phyloP scores from a whole-genome alignment of 2,329 filamentous ascomycete genomes.

The Cladorrhinum sp. region DNA sequence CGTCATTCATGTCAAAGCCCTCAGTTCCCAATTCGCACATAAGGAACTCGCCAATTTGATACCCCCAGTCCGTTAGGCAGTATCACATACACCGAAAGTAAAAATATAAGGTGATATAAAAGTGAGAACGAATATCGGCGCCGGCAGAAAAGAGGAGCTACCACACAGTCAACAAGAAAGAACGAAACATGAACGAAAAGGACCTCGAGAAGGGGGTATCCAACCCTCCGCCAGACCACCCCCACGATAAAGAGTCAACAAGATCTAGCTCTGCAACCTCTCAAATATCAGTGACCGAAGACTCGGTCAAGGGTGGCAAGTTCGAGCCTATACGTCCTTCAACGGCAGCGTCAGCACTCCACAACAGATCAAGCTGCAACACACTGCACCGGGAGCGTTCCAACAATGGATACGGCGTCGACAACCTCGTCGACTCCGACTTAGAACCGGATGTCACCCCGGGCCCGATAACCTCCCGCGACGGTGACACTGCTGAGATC shows the following conservation, averaged over 20 bases:
- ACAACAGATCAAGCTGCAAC: slow-evolving; percentile 15
- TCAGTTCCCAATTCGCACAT: too few relatives aligned
- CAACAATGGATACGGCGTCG: slow-evolving; percentile 45
- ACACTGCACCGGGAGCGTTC: slow-evolving; percentile 36
- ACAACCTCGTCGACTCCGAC: slow-evolving; percentile 29
- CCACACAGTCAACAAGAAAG: neutral
- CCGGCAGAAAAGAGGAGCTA: neutral
- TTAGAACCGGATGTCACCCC: neutral
- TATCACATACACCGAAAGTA: too few relatives aligned
- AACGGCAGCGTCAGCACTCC: slow-evolving; percentile 8
- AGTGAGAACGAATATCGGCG: too few relatives aligned
- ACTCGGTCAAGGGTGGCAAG: neutral
- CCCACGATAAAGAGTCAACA: neutral
- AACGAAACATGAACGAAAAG: neutral
- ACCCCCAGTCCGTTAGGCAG: too few relatives aligned
- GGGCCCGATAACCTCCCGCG: slow-evolving; percentile 10
- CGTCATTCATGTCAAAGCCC: too few relatives aligned
- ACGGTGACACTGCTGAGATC: slow-evolving; percentile 28
- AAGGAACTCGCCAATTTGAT: too few relatives aligned
- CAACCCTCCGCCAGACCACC: neutral
- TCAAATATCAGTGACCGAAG: neutral
- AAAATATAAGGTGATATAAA: too few relatives aligned
- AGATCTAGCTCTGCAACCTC: neutral
- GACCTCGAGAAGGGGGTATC: neutral
- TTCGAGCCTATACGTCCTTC: slow-evolving; percentile 30